phyloP scores from a whole-genome alignment of 2,329 filamentous ascomycete genomes.

The Stagonosporopsis rhizophila region DNA sequence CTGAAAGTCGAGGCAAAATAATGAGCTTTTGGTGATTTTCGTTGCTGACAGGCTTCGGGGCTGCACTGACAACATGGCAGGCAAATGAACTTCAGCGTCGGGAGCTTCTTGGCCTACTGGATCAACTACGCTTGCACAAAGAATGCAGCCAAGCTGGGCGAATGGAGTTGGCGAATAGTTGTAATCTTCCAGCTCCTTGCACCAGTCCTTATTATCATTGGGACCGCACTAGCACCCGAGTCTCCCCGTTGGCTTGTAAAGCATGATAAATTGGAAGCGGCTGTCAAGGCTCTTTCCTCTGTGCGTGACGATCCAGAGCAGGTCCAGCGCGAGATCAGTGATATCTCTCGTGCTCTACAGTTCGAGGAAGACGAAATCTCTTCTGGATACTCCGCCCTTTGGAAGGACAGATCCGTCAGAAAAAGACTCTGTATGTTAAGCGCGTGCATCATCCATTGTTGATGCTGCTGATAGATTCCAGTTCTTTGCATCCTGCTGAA shows the following conservation, averaged over 20 bases:
- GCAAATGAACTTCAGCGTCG: no score
- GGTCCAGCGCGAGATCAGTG: constrained; percentile 67
- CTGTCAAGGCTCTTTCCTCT: constrained; percentile 59
- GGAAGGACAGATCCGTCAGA: constrained; percentile 70
- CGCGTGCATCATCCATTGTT: neutral
- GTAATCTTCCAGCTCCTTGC: no score
- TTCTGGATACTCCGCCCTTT: constrained; percentile 66
- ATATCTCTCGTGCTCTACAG: constrained; percentile 69
- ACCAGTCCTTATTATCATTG: constrained; percentile 63
- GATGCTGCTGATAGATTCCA: constrained; percentile 18
- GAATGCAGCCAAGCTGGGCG: no score
- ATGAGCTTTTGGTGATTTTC: no score
- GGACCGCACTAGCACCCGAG: constrained; percentile 61
- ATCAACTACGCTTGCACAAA: no score
- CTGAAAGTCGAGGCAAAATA: no score
- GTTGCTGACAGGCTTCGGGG: no score
- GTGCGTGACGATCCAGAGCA: constrained; percentile 68
- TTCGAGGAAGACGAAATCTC: constrained; percentile 72
- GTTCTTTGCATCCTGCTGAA: constrained; percentile 67
- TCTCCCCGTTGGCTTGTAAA: constrained; percentile 52
- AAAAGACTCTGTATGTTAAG: constrained; percentile 58
- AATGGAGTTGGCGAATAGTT: no score
- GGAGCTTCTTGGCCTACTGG: no score
- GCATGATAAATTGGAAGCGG: constrained; percentile 63
- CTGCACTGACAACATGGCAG: no score